phyloP scores from a whole-genome alignment of 148 eudicot species.

The Silene uniflora region DNA sequence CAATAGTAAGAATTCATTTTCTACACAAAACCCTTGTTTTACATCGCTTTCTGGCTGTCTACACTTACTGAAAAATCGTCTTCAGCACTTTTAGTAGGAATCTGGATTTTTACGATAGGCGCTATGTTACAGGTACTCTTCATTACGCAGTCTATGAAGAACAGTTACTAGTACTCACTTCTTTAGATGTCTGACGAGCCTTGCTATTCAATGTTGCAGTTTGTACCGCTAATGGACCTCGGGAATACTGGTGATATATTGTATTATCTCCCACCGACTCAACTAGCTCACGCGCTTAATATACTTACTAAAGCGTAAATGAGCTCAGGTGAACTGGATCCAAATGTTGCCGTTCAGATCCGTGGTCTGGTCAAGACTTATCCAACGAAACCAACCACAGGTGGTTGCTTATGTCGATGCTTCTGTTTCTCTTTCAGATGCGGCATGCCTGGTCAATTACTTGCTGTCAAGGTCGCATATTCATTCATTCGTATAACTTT shows the following conservation, averaged over 20 bases:
- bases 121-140: slow-evolving; percentile 54
- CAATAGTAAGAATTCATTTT: too few species aligned
- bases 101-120: slow-evolving; percentile 58
- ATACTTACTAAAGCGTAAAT: slow-evolving; percentile 57
- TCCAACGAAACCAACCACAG: slow-evolving; percentile 41
- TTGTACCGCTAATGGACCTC: slow-evolving; percentile 41
- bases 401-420: slow-evolving; percentile 40
- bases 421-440: slow-evolving; percentile 22
- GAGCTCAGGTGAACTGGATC: slow-evolving; percentile 39
- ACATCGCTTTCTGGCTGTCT: slow-evolving; percentile 63
- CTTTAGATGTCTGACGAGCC: background rate
- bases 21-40: too few species aligned
- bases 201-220: slow-evolving; percentile 30
- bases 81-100: slow-evolving; percentile 56
- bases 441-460: slow-evolving; percentile 52
- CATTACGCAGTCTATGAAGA: background rate
- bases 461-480: slow-evolving; percentile 50
- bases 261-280: slow-evolving; percentile 67
- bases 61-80: slow-evolving; percentile 61
- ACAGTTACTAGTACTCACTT: background rate
- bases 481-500: too few species aligned
- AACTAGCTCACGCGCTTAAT: slow-evolving; percentile 51
- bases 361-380: slow-evolving; percentile 71
- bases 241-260: slow-evolving; percentile 34
- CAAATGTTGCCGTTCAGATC: slow-evolving; percentile 70